Evolutionary conservation across 2,329 filamentous ascomycete species (phyloP).

Genomic region (Diplodia sapinea): DNA sequence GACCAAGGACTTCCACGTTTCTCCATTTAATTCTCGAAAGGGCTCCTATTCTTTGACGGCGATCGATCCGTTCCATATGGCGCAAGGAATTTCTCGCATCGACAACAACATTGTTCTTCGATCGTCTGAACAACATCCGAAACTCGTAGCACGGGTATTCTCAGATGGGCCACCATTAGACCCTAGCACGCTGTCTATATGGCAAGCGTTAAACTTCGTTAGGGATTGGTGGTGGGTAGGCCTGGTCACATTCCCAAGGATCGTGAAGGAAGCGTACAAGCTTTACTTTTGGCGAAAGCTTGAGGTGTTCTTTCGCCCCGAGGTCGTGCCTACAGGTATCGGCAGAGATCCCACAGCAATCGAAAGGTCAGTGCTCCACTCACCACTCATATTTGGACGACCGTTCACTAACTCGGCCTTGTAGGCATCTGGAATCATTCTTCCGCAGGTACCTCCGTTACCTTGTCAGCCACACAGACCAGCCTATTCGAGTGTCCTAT

Average conservation of each 20-base stretch:
- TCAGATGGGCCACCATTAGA: slow-evolving; percentile 60
- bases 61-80: slow-evolving; percentile 50
- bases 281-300: slow-evolving; percentile 64
- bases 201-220: slow-evolving; percentile 57
- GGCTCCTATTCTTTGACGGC: slow-evolving; percentile 56
- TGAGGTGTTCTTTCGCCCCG: slow-evolving; percentile 69
- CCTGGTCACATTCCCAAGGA: slow-evolving; percentile 69
- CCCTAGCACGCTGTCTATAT: slow-evolving; percentile 52
- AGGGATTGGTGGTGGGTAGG: slow-evolving; percentile 70
- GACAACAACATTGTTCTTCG: slow-evolving; percentile 66
- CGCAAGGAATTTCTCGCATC: slow-evolving; percentile 48
- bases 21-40: slow-evolving; percentile 69
- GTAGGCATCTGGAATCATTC: slow-evolving; percentile 44
- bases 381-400: background rate
- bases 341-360: slow-evolving; percentile 58
- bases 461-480: slow-evolving; percentile 56
- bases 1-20: slow-evolving; percentile 77
- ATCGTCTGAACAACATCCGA: slow-evolving; percentile 65
- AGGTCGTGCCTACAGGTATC: slow-evolving; percentile 64
- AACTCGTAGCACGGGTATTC: slow-evolving; percentile 66
- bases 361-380: slow-evolving; percentile 51
- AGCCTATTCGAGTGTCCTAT: slow-evolving; percentile 60
- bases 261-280: slow-evolving; percentile 63
- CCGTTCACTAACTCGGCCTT: background rate
- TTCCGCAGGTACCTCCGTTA: slow-evolving; percentile 51